phyloP scores from a whole-genome alignment of 1,284 basidiomycete genomes.

The Chiua sp. region DNA sequence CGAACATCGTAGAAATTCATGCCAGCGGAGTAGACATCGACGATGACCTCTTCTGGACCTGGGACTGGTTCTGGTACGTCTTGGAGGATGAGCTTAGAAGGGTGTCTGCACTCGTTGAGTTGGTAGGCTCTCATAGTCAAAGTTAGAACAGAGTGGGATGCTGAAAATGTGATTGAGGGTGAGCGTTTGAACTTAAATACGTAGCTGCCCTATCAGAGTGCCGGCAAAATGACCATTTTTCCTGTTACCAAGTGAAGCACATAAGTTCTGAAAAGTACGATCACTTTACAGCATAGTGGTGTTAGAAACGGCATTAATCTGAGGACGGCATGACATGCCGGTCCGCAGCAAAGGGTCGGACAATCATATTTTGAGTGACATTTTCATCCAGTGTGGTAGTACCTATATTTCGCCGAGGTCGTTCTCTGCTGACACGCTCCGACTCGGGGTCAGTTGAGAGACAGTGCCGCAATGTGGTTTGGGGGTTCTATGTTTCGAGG shows the following conservation, averaged over 20 bases:
- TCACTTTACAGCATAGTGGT: not conserved
- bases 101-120: conserved; percentile 75
- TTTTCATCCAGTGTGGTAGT: too few species aligned
- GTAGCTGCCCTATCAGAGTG: not conserved
- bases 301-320: not conserved
- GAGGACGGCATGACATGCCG: too few species aligned
- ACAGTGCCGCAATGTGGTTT: too few species aligned
- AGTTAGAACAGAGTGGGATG: not conserved
- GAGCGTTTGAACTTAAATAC: not conserved
- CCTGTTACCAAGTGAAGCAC: not conserved
- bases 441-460: too few species aligned
- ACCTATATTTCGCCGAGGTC: too few species aligned
- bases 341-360: too few species aligned
- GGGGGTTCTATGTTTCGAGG: too few species aligned
- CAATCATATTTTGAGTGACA: too few species aligned
- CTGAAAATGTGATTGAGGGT: not conserved
- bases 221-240: too few species aligned
- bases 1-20: conserved; percentile 84
- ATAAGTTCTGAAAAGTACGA: not conserved
- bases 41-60: conserved; percentile 66
- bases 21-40: conserved; percentile 82
- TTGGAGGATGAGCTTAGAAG: conserved; percentile 62
- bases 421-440: too few species aligned
- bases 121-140: conserved; percentile 83
- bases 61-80: conserved; percentile 67